Base-by-base conservation (phyloP, 306 rosid species). In the Myrica gale region DNA sequence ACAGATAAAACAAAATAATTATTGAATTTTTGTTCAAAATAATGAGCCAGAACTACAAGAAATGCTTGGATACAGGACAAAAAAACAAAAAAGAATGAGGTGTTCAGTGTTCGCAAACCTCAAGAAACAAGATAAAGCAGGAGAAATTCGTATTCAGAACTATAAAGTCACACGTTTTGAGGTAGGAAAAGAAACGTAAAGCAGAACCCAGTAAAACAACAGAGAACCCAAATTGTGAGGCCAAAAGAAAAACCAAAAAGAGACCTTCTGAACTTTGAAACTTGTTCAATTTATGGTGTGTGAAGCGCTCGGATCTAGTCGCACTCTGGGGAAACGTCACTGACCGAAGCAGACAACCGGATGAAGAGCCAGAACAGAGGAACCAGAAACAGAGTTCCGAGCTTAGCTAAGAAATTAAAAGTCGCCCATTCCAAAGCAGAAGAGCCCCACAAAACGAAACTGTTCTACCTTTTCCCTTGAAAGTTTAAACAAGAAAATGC, bases 221-320 rank as follows among this genome's bases (percentile, higher is more conserved):
- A 48, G 10, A 9, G 16, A 48, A 48, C 10, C 5, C 15, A 48
- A 48, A 48, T 15, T 48, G 10, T 48, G 53, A 11, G 13, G 53
- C 13, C 3, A 48, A 48, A 48, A 48, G 10, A 48, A 48, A 48
- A 17, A 60, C n/a, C 42, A 60, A 60, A 60, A 60, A 5, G 66
- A 60, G 70, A 41, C 7, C 6, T 54, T 32, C 12, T 9, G 51
- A 20, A 41, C 51, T 48, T 32, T 50, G 41, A 23, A 60, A 76
- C 2, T 41, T 11, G 74, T 61, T 19, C 66, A 12, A 44, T n/a
- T 42, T 66, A 23, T 21, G 9, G 50, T 7, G 15, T 53, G 7
- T 45, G 43, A 75, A 86, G 76, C 76, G 50, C 77, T 55, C 51
- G 79, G 88, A 84, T 86, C 90, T 78, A 73, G 41, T 69, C 54